Evolutionary conservation across 257 asterid genomes (phyloP).

Genomic region (Ilex asprella): DNA sequence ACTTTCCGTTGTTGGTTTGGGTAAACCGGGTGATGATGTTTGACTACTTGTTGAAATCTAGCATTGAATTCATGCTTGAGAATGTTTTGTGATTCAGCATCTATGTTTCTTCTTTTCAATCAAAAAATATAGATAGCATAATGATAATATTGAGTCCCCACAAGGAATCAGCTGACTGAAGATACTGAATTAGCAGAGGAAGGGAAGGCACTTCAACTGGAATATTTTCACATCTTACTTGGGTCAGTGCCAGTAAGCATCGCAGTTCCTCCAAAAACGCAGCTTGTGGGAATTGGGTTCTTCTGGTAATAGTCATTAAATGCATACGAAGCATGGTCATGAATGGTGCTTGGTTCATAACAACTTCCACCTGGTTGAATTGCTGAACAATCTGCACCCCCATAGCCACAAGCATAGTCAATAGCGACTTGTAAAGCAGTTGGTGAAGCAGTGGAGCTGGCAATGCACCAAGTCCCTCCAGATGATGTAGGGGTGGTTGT

Average conservation of each 20-base stretch:
- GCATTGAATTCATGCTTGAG: too few relatives aligned
- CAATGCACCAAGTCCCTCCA: conserved; percentile 87
- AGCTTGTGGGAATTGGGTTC: conserved; percentile 83
- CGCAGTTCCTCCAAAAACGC: conserved; percentile 86
- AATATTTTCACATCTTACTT: conserved; percentile 44
- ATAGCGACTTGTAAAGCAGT: conserved; percentile 90
- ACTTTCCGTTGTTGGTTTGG: too few relatives aligned
- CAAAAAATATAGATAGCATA: too few relatives aligned
- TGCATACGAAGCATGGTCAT: conserved; percentile 86
- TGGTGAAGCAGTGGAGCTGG: conserved; percentile 56
- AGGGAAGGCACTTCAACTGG: too few relatives aligned
- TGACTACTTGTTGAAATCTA: too few relatives aligned
- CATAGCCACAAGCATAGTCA: conserved; percentile 96
- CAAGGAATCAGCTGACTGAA: too few relatives aligned
- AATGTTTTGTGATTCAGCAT: too few relatives aligned
- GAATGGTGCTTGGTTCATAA: conserved; percentile 64
- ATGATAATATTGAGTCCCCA: too few relatives aligned
- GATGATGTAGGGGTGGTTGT: conserved; percentile 30
- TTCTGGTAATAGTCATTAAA: conserved; percentile 87
- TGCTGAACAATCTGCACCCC: conserved; percentile 86
- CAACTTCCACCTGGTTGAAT: conserved; percentile 68
- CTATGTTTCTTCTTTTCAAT: too few relatives aligned
- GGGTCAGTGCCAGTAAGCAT: conserved; percentile 70
- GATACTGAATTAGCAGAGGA: too few relatives aligned
- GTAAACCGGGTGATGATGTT: too few relatives aligned